Conservation (phyloP, 192 early-diverging fungal genomes). For the Allomyces macrogynus region DNA sequence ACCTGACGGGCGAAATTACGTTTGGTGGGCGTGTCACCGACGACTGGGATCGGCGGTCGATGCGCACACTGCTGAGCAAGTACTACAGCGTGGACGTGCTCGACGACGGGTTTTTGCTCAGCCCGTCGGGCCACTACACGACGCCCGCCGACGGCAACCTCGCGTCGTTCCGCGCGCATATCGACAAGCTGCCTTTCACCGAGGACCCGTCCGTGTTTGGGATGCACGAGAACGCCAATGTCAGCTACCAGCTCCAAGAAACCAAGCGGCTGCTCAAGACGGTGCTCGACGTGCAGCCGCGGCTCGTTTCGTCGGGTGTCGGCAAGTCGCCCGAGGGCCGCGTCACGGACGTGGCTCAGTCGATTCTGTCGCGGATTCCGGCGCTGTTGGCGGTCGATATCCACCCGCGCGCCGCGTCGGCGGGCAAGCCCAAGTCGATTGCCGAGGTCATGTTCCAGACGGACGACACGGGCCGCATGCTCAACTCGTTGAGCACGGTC, state of each 20-base stretch:
- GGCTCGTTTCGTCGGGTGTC: slow-evolving; percentile 14
- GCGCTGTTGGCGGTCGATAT: slow-evolving; percentile 19
- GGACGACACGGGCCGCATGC: slow-evolving; percentile 45
- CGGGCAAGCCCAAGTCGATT: slow-evolving; percentile 37
- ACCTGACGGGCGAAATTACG: slow-evolving; percentile 63
- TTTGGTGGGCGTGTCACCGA: slow-evolving; percentile 97
- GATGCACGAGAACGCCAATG: slow-evolving; percentile 69
- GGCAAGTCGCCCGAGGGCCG: slow-evolving; percentile 26
- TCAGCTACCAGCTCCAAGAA: slow-evolving; percentile 64
- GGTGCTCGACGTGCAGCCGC: slow-evolving; percentile 35
- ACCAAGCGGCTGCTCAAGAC: slow-evolving; percentile 41
- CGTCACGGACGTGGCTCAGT: slow-evolving; percentile 20
- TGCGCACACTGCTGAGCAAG: slow-evolving; percentile 64
- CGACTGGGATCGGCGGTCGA: slow-evolving; percentile 62
- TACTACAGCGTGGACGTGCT: slow-evolving; percentile 62
- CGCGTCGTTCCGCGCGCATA: slow-evolving; percentile 76
- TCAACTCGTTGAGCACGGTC: slow-evolving; percentile 8
- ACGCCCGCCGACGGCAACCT: slow-evolving; percentile 72
- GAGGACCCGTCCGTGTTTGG: slow-evolving; percentile 96
- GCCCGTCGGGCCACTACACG: slow-evolving; percentile 23
- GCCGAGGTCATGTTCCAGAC: slow-evolving; percentile 55
- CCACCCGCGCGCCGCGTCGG: slow-evolving; percentile 4
- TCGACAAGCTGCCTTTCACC: slow-evolving; percentile 58
- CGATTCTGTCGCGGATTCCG: slow-evolving; percentile 29
- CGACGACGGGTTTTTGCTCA: slow-evolving; percentile 58